These are phyloP conservation scores for Rhizoclosmatium globosum DNA, from an alignment of 192 early-diverging fungal species.

Conservation along the genomic window DNA sequence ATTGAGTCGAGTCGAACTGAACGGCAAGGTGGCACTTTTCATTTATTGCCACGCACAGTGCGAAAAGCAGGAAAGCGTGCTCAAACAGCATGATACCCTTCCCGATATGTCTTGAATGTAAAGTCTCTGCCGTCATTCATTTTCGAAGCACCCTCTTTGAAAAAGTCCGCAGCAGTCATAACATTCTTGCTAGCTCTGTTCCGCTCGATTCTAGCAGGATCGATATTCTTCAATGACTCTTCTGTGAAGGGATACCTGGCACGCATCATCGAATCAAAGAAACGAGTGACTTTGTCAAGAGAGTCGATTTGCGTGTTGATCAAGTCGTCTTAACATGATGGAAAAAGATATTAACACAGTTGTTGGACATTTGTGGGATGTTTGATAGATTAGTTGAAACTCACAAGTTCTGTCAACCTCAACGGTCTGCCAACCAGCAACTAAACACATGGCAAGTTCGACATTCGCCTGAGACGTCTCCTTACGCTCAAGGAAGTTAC, in stretches of 20 bases:
- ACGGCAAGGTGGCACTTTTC: no score
- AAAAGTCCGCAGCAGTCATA: background rate
- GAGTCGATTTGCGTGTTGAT: slow-evolving; percentile 1
- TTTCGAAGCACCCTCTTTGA: background rate
- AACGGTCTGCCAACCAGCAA: slow-evolving; percentile 14
- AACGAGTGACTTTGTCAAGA: background rate
- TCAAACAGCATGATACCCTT: background rate
- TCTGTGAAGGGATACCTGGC: slow-evolving; percentile 12
- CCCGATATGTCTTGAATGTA: background rate
- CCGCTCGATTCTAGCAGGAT: background rate
- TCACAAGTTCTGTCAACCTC: background rate
- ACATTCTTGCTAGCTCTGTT: background rate
- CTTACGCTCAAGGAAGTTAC: slow-evolving; percentile 15
- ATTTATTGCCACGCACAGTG: no score
- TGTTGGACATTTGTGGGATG: background rate
- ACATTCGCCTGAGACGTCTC: background rate
- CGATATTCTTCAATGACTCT: background rate
- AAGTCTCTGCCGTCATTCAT: background rate
- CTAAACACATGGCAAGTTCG: background rate
- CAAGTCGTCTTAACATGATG: background rate
- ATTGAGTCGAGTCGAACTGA: no score
- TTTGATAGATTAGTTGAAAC: background rate
- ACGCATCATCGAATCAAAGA: background rate
- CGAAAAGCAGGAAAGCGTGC: no score
- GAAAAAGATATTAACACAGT: background rate